Evolutionary conservation across 2,329 filamentous ascomycete species (phyloP).

Genomic region (Zymoseptoria ardabiliae): DNA sequence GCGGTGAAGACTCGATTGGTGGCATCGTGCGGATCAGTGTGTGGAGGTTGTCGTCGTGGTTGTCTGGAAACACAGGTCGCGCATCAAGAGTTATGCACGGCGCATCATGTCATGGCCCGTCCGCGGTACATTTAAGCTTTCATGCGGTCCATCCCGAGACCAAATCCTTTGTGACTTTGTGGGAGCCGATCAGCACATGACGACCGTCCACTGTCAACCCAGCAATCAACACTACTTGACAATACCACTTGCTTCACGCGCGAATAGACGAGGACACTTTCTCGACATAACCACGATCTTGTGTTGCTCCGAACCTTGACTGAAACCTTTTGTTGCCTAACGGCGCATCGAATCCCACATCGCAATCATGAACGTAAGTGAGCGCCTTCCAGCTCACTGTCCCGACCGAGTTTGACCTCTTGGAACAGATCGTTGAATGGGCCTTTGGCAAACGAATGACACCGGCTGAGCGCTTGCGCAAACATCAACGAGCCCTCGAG

Average conservation of each 20-base stretch:
- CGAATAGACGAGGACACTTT: background rate
- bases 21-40: background rate
- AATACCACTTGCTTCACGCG: background rate
- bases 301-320: background rate
- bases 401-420: background rate
- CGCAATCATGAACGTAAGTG: slow-evolving; percentile 51
- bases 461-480: slow-evolving; percentile 80
- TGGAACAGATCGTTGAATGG: slow-evolving; percentile 83
- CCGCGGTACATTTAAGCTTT: background rate
- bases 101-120: background rate
- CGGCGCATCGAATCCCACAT: background rate
- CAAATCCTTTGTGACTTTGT: background rate
- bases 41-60: background rate
- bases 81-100: background rate
- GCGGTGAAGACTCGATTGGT: slow-evolving; percentile 4
- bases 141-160: background rate
- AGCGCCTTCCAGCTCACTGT: background rate
- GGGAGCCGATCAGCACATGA: background rate
- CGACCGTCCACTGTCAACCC: background rate
- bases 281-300: background rate
- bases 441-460: slow-evolving; percentile 99
- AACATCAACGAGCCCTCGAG: slow-evolving; percentile 93
- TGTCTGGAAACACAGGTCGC: background rate
- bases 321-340: background rate
- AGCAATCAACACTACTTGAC: background rate